Base-by-base conservation (phyloP, 2,329 filamentous ascomycete genomes). In the Fusarium heterosporum region DNA sequence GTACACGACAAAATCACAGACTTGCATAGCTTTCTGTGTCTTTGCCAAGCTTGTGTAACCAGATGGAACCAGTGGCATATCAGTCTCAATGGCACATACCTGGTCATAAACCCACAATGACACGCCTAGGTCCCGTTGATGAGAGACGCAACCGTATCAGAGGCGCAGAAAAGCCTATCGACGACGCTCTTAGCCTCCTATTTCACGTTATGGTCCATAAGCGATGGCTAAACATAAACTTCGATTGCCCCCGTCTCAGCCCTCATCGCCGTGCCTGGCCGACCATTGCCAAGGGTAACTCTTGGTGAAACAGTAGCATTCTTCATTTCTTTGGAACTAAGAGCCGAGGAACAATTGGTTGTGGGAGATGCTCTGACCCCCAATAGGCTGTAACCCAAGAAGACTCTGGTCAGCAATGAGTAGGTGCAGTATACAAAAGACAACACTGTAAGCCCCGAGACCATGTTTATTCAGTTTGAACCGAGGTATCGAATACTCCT, bases 271-370 rank as follows among this genome's bases (percentile, higher is more conserved):
- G 89, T 42, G 88, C 89, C 0, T 92, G 88, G 88, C 86, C 83
- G 32, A 81, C 83, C 0, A 91, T 92, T 73, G 88, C 82, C 1
- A 80, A 78, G 90, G 1, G 73, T 75, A 1, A 93, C 90, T 0
- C 88, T 93, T 4, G 90, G 90, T 64, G 90, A 92, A 76, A 90
- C 90, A 0, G 89, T 88, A 0, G 91, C 87, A 66, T 78, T 92
- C 53, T 92, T 91, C 73, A 87, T 86, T 4, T 77, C 88, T 6
- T 81, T 92, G 69, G 90, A 93, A 75, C 82, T 88, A 39, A 86
- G 85, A 11, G 93, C 90, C 68, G 83, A 88, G 52, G 82, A 89
- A 11, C 91, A 93, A 75, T 77, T 93, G 34, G 78, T 86, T 55
- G 85, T 87, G 14, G 90, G 93, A 75, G 87, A 89, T 0, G 89